Conservation (phyloP, 2,329 filamentous ascomycete species). For the Aspergillus luchuensis region DNA sequence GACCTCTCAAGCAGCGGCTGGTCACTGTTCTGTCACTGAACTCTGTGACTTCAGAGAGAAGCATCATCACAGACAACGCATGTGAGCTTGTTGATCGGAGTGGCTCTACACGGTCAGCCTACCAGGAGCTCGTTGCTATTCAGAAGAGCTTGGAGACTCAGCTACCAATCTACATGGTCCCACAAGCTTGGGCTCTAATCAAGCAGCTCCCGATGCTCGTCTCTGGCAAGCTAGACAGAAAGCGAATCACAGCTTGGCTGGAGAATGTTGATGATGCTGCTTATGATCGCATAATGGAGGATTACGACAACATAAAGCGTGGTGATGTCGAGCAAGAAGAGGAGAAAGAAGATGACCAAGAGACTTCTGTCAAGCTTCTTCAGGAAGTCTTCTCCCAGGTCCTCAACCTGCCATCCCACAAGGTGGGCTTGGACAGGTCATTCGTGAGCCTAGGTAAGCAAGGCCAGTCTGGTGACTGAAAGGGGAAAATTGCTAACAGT, state of each 20-base stretch:
- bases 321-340: constrained; percentile 20
- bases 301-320: constrained; percentile 35
- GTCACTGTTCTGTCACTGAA: constrained; percentile 47
- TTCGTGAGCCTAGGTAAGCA: constrained; percentile 41
- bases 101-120: constrained; percentile 25
- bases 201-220: constrained; percentile 45
- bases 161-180: constrained; percentile 50
- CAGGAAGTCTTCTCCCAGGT: constrained; percentile 40
- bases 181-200: constrained; percentile 44
- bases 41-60: constrained; percentile 24
- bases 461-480: not conserved
- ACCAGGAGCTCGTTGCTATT: constrained; percentile 33
- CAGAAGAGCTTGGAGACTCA: constrained; percentile 45
- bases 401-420: constrained; percentile 37
- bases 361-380: constrained; percentile 26
- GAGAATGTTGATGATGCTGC: constrained; percentile 42
- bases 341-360: constrained; percentile 18
- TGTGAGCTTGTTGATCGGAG: constrained; percentile 36
- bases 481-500: constrained; percentile 13
- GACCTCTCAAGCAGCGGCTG: constrained; percentile 48
- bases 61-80: constrained; percentile 31
- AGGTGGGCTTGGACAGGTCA: constrained; percentile 37
- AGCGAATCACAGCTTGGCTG: constrained; percentile 48
- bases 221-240: constrained; percentile 42
- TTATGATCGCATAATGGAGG: constrained; percentile 44